Conservation (phyloP, 768 basidiomycete species). For the Collybia nuda region DNA sequence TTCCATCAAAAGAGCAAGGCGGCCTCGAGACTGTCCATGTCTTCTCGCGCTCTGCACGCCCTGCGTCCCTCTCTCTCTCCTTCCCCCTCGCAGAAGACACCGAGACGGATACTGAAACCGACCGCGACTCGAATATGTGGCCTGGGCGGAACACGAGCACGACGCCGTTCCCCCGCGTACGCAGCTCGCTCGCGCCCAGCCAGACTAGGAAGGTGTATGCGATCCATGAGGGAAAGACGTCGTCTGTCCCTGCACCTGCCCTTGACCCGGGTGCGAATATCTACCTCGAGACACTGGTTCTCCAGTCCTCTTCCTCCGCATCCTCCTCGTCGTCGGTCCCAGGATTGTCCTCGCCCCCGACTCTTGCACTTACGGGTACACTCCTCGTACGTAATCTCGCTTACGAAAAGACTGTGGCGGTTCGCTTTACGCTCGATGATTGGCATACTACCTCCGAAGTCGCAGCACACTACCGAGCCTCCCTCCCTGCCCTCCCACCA, state of each 20-base stretch:
- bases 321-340: slow-evolving; percentile 4
- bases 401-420: slow-evolving; percentile 82
- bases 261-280: slow-evolving; percentile 25
- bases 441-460: slow-evolving; percentile 96
- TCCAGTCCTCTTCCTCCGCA: slow-evolving; percentile 11
- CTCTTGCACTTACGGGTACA: slow-evolving; percentile 60
- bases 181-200: slow-evolving; percentile 1
- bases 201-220: slow-evolving; percentile 15
- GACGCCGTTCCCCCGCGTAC: slow-evolving; percentile 24
- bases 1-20: slow-evolving; percentile 65
- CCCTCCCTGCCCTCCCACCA: slow-evolving; percentile 34
- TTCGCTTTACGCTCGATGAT: slow-evolving; percentile 90
- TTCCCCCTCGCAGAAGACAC: slow-evolving; percentile 33
- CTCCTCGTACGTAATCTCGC: slow-evolving; percentile 83
- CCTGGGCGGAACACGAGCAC: neutral
- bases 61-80: slow-evolving; percentile 45
- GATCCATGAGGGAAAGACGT: slow-evolving; percentile 19
- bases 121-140: slow-evolving; percentile 18
- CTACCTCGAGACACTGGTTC: slow-evolving; percentile 27
- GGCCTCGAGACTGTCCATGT: slow-evolving; percentile 61
- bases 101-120: slow-evolving; percentile 47
- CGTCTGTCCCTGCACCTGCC: slow-evolving; percentile 23
- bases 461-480: slow-evolving; percentile 44
- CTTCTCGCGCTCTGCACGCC: slow-evolving; percentile 69
- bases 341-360: slow-evolving; percentile 7